These are phyloP conservation scores for Imleria badia DNA, from an alignment of 768 basidiomycete genomes.

Conservation along the genomic window DNA sequence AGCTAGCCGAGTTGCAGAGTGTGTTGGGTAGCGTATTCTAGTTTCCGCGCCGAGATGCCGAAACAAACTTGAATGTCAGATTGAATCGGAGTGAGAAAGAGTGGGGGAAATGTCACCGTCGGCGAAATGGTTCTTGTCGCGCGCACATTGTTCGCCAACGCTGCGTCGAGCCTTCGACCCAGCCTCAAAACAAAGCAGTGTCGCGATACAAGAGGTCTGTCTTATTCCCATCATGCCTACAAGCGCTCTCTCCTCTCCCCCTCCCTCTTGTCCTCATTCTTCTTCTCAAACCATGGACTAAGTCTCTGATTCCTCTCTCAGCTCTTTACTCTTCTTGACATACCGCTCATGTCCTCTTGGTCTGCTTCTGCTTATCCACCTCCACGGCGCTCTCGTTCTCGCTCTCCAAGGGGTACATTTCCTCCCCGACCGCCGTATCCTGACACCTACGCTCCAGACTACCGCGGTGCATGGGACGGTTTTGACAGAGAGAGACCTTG, in stretches of 20 bases:
- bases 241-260: slow-evolving; percentile 64
- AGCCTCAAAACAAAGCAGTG: slow-evolving; percentile 40
- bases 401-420: slow-evolving; percentile 61
- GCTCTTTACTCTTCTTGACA: slow-evolving; percentile 32
- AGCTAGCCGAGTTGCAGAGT: slow-evolving; percentile 33
- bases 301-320: slow-evolving; percentile 51
- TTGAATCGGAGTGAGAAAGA: slow-evolving; percentile 25
- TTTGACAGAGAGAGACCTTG: slow-evolving; percentile 72
- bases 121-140: slow-evolving; percentile 45
- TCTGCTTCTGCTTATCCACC: slow-evolving; percentile 68
- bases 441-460: slow-evolving; percentile 59
- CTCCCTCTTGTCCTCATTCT: slow-evolving; percentile 57
- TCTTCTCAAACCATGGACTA: slow-evolving; percentile 41
- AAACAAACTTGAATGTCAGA: slow-evolving; percentile 5
- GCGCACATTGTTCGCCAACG: slow-evolving; percentile 51
- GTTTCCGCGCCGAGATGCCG: slow-evolving; percentile 18
- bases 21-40: slow-evolving; percentile 57
- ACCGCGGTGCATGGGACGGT: slow-evolving; percentile 64
- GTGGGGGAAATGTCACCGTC: slow-evolving; percentile 16
- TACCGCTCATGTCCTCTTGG: slow-evolving; percentile 72
- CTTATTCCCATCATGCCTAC: slow-evolving; percentile 74
- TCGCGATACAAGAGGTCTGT: slow-evolving; percentile 84
- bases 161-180: slow-evolving; percentile 34
- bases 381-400: slow-evolving; percentile 79
- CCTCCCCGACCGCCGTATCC: slow-evolving; percentile 55